Evolutionary conservation across 345 rosid species (phyloP).

Genomic region (Odontarrhena argentea): DNA sequence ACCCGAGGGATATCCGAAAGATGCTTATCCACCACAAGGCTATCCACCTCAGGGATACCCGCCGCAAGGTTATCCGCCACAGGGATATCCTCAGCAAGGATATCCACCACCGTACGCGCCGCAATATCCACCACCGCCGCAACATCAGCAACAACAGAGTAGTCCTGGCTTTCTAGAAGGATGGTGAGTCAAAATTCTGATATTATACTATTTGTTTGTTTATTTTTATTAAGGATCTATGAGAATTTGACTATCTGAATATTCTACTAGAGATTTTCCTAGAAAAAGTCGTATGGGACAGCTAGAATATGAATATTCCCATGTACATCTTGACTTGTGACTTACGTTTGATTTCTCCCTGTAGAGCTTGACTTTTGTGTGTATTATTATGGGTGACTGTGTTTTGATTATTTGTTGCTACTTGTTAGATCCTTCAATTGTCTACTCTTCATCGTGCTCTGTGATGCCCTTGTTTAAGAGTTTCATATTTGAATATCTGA

Average conservation of each 20-base stretch:
- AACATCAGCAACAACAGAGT: constrained; percentile 44
- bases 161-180: constrained; percentile 67
- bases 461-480: no score
- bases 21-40: constrained; percentile 51
- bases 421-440: not conserved
- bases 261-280: constrained; percentile 5
- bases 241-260: constrained; percentile 12
- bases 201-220: not conserved
- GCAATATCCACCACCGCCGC: constrained; percentile 72
- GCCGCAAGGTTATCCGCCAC: constrained; percentile 67
- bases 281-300: not conserved
- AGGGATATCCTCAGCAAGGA: constrained; percentile 47
- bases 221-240: not conserved
- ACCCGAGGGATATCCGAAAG: constrained; percentile 77
- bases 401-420: not conserved
- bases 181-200: constrained; percentile 48
- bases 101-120: constrained; percentile 82
- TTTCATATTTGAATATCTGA: no score
- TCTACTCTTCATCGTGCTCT: not conserved
- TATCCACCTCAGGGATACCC: constrained; percentile 77
- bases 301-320: constrained; percentile 5
- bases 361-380: constrained; percentile 21
- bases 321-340: constrained; percentile 23
- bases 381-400: not conserved
- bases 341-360: not conserved